These are phyloP conservation scores for Cylindrodendrum hubeiense DNA, from an alignment of 2,329 filamentous ascomycete species.

Conservation along the genomic window DNA sequence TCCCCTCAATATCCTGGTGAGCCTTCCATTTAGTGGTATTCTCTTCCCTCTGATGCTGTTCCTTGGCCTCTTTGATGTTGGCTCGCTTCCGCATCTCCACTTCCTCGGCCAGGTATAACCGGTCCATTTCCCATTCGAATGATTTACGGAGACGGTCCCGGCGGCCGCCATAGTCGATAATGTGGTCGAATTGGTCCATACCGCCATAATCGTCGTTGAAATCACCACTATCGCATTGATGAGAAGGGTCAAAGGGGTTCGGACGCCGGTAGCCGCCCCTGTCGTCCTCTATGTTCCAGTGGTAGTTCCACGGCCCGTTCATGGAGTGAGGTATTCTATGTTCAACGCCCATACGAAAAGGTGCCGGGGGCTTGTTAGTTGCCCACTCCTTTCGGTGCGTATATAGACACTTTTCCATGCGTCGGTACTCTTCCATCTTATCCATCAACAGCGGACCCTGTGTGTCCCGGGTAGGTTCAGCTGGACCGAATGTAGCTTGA, in stretches of 20 bases:
- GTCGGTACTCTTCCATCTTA: neutral
- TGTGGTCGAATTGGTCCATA: neutral
- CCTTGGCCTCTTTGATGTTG: neutral
- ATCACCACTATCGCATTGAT: neutral
- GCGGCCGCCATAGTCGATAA: conserved; percentile 13
- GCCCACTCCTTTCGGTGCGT: neutral
- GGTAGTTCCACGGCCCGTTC: neutral
- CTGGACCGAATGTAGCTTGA: neutral
- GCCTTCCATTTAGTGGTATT: neutral
- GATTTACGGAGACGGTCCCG: conserved; percentile 21
- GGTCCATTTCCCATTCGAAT: conserved; percentile 32
- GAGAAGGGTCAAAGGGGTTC: neutral
- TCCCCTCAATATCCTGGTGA: neutral
- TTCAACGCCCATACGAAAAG: no score
- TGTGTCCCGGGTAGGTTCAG: neutral
- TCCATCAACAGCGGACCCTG: neutral
- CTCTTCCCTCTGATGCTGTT: neutral
- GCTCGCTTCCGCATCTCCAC: neutral
- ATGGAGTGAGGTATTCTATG: no score
- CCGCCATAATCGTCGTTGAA: neutral
- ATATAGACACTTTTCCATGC: neutral
- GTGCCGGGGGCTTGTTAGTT: neutral
- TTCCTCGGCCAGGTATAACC: conserved; percentile 12
- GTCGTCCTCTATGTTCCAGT: neutral
- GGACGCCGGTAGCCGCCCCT: neutral